phyloP scores from a whole-genome alignment of 2,329 filamentous ascomycete species.

The Penicillium fuscoglaucum region DNA sequence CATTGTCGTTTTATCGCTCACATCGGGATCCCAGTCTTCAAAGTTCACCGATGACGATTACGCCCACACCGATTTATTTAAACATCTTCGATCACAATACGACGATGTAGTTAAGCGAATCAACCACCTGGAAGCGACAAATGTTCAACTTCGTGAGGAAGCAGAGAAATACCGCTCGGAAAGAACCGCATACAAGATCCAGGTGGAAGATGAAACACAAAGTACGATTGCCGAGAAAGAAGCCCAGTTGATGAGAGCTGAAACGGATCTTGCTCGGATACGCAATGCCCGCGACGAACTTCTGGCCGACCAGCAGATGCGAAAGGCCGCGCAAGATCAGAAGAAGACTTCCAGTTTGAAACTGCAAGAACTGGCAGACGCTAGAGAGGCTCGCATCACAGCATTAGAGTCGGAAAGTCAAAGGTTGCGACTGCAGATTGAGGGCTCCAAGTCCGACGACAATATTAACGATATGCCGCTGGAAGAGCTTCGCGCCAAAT shows the following conservation, averaged over 20 bases:
- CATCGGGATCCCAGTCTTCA: constrained; percentile 52
- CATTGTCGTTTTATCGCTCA: constrained; percentile 3
- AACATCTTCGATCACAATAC: constrained; percentile 82
- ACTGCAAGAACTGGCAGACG: constrained; percentile 74
- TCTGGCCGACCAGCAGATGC: constrained; percentile 74
- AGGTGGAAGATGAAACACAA: constrained; percentile 79
- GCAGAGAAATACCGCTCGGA: constrained; percentile 83
- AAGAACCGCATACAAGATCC: constrained; percentile 74
- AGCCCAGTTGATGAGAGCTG: constrained; percentile 74
- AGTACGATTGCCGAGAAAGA: constrained; percentile 74
- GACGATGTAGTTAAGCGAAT: constrained; percentile 90
- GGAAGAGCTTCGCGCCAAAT: constrained; percentile 73
- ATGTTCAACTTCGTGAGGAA: constrained; percentile 80
- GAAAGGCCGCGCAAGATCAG: constrained; percentile 77
- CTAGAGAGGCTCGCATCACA: constrained; percentile 76
- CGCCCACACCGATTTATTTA: constrained; percentile 88
- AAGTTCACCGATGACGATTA: constrained; percentile 89
- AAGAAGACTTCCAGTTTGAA: constrained; percentile 69
- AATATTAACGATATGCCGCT: constrained; percentile 60
- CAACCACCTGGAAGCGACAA: constrained; percentile 87
- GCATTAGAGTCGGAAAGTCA: constrained; percentile 81
- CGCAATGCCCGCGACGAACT: constrained; percentile 82
- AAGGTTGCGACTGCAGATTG: constrained; percentile 61
- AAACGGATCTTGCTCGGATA: constrained; percentile 83
- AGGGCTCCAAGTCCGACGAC: constrained; percentile 46